phyloP scores from a whole-genome alignment of 1,139 yeast genomes.

The Magnusiomyces clavatus region DNA sequence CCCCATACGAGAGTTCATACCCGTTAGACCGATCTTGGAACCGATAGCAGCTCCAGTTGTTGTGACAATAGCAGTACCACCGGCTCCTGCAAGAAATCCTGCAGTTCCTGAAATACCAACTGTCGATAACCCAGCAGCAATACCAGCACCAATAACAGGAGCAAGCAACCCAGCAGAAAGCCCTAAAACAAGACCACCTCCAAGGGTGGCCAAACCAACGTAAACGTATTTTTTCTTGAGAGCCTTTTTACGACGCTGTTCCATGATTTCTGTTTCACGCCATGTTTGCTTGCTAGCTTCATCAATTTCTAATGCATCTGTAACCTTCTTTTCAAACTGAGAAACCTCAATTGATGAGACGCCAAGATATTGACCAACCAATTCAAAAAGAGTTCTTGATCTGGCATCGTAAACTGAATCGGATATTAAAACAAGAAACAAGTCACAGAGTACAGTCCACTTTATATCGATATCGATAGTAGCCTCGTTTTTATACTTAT shows the following conservation, averaged over 20 bases:
- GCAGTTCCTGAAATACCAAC: constrained; percentile 89
- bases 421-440: constrained; percentile 68
- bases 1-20: constrained; percentile 82
- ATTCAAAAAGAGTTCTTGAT: constrained; percentile 64
- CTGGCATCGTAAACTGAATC: constrained; percentile 88
- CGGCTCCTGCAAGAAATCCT: constrained; percentile 91
- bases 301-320: constrained; percentile 84
- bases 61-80: constrained; percentile 92
- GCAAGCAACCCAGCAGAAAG: constrained; percentile 92
- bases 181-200: constrained; percentile 92
- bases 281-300: constrained; percentile 65
- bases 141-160: constrained; percentile 96
- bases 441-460: constrained; percentile 91
- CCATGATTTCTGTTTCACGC: constrained; percentile 65
- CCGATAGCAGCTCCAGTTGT: constrained; percentile 89
- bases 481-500: constrained; percentile 32
- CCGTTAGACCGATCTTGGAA: constrained; percentile 76
- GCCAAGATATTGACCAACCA: constrained; percentile 56
- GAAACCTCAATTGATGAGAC: constrained; percentile 58
- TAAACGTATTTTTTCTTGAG: constrained; percentile 66
- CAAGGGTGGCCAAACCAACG: constrained; percentile 93
- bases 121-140: constrained; percentile 95
- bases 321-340: constrained; percentile 85
- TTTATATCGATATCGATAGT: constrained; percentile 64
- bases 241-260: constrained; percentile 58